These are phyloP conservation scores for Kwoniella sp. DNA, from an alignment of 768 basidiomycete genomes.

Conservation along the genomic window DNA sequence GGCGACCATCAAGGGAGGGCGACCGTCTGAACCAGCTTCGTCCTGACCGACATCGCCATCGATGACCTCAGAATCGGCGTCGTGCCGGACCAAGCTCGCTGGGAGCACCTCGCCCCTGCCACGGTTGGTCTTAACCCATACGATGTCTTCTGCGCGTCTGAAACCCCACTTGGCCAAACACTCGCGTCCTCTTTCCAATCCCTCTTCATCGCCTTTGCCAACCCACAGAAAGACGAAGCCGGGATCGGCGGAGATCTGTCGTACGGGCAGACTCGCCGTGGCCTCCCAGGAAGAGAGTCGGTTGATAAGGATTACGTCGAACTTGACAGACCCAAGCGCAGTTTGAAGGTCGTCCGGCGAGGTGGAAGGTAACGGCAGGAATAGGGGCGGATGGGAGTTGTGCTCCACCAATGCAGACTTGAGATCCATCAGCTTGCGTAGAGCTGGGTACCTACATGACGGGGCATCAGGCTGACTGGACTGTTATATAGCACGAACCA, in stretches of 20 bases:
- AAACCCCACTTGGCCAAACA: slow-evolving; percentile 84
- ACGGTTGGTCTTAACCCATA: slow-evolving; percentile 91
- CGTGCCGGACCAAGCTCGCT: neutral
- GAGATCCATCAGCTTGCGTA: slow-evolving; percentile 72
- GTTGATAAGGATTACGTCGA: slow-evolving; percentile 86
- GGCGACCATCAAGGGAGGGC: no score
- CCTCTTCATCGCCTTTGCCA: slow-evolving; percentile 81
- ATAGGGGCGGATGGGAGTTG: slow-evolving; percentile 68
- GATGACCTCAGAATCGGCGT: neutral
- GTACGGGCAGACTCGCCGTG: slow-evolving; percentile 74
- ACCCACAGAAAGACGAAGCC: slow-evolving; percentile 96
- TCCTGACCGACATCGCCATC: neutral
- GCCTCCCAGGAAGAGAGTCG: slow-evolving; percentile 70
- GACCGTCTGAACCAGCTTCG: neutral
- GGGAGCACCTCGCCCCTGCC: neutral
- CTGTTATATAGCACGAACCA: slow-evolving; percentile 23
- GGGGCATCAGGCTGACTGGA: neutral
- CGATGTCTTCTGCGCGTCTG: slow-evolving; percentile 90
- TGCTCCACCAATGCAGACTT: slow-evolving; percentile 73
- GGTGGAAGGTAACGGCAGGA: slow-evolving; percentile 56
- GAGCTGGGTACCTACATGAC: slow-evolving; percentile 83
- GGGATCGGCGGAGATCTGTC: slow-evolving; percentile 78
- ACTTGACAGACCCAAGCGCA: slow-evolving; percentile 44
- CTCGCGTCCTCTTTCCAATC: slow-evolving; percentile 85
- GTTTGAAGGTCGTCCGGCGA: neutral